phyloP scores from a whole-genome alignment of 192 early-diverging fungal genomes.

The Thamnidium elegans region DNA sequence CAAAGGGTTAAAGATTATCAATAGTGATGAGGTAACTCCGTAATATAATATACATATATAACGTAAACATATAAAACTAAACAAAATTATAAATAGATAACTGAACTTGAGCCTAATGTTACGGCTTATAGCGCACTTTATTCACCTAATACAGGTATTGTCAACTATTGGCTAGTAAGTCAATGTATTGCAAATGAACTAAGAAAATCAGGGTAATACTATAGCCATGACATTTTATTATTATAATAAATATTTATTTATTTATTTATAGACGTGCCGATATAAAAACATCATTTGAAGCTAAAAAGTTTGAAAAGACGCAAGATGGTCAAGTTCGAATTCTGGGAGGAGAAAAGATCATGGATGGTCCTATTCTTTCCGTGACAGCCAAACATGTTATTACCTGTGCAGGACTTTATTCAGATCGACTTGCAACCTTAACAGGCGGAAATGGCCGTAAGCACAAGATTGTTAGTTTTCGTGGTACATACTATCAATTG shows the following conservation, averaged over 20 bases:
- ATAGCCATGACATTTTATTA: not conserved
- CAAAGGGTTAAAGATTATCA: constrained; percentile 30
- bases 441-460: constrained; percentile 21
- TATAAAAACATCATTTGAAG: constrained; percentile 38
- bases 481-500: constrained; percentile 36
- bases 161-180: constrained; percentile 30
- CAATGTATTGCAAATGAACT: constrained; percentile 33
- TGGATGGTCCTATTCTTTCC: constrained; percentile 20
- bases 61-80: not conserved
- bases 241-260: not conserved
- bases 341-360: constrained; percentile 22
- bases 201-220: constrained; percentile 24
- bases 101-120: constrained; percentile 33
- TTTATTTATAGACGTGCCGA: constrained; percentile 26
- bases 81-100: constrained; percentile 9
- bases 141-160: constrained; percentile 39
- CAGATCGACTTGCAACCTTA: constrained; percentile 26
- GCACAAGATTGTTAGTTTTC: constrained; percentile 29
- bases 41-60: not conserved
- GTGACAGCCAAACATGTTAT: constrained; percentile 31
- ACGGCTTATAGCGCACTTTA: constrained; percentile 32
- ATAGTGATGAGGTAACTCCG: constrained; percentile 24
- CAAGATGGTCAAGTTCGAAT: constrained; percentile 31
- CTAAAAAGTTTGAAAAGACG: constrained; percentile 26
- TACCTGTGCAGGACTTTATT: constrained; percentile 34